A percentile compares a stretch with the other conserved stretches of the same genome.
Conservation (phyloP, 805 yeast species). For the Ogataea sp. region DNA sequence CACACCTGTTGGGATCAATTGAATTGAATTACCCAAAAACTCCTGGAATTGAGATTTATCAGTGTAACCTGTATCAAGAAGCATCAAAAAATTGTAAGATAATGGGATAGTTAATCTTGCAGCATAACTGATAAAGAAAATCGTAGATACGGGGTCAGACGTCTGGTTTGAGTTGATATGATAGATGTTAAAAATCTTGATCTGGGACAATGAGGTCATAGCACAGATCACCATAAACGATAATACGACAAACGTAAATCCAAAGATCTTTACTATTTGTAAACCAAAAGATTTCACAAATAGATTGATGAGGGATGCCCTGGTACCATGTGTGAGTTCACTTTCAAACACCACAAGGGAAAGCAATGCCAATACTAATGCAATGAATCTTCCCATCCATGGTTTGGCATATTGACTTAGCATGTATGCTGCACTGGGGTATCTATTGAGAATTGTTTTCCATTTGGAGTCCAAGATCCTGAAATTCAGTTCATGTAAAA, state of each 20-base stretch:
- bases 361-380: conserved; percentile 32
- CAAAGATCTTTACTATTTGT: conserved; percentile 22
- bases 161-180: conserved; percentile 58
- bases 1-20: conserved; percentile 66
- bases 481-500: conserved; percentile 21
- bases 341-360: conserved; percentile 60
- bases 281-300: conserved; percentile 18
- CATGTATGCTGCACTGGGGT: conserved; percentile 33
- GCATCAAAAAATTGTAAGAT: conserved; percentile 68
- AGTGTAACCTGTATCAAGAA: conserved; percentile 33
- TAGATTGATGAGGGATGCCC: conserved; percentile 52
- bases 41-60: conserved; percentile 48
- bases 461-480: conserved; percentile 9
- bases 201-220: conserved; percentile 54
- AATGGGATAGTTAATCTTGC: conserved; percentile 78
- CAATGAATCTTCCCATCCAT: conserved; percentile 29
- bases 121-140: conserved; percentile 74
- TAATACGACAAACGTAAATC: conserved; percentile 38
- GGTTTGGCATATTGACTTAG: conserved; percentile 41
- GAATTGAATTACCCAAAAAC: conserved; percentile 69
- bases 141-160: conserved; percentile 66
- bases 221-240: conserved; percentile 66
- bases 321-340: conserved; percentile 66
- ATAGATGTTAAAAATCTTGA: conserved; percentile 68
- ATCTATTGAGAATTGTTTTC: not conserved